These are phyloP conservation scores for Curvularia spicifera DNA, from an alignment of 2,329 filamentous ascomycete species.

Conservation along the genomic window DNA sequence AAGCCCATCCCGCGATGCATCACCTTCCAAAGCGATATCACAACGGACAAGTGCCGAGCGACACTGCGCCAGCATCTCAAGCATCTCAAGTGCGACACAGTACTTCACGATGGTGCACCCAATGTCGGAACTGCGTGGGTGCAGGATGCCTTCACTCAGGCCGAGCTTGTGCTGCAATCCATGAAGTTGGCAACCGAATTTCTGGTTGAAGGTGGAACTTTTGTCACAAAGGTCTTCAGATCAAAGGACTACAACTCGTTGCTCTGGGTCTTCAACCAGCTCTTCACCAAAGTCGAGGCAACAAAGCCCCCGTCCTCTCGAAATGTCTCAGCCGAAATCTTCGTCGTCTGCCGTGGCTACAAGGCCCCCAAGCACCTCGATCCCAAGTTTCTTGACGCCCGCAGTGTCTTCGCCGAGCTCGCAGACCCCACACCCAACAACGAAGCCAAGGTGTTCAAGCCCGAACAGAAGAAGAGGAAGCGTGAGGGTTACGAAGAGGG, in stretches of 20 bases:
- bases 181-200: constrained; percentile 96
- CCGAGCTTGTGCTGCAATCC: constrained; percentile 86
- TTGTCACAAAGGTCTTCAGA: constrained; percentile 96
- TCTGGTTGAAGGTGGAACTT: constrained; percentile 75
- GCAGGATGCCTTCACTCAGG: constrained; percentile 97
- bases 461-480: constrained; percentile 96
- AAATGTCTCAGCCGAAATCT: constrained; percentile 97
- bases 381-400: constrained; percentile 87
- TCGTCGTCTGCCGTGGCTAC: constrained; percentile 94
- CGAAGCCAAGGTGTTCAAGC: constrained; percentile 97
- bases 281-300: constrained; percentile 93
- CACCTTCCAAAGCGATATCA: constrained; percentile 97
- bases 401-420: constrained; percentile 91
- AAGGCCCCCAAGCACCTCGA: constrained; percentile 95
- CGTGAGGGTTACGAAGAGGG: constrained; percentile 97
- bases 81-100: constrained; percentile 93
- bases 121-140: constrained; percentile 98
- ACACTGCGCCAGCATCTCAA: constrained; percentile 90
- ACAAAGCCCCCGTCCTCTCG: constrained; percentile 95
- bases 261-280: constrained; percentile 96
- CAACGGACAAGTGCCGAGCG: constrained; percentile 91
- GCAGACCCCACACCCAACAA: constrained; percentile 86
- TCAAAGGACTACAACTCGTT: constrained; percentile 97
- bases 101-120: constrained; percentile 94
- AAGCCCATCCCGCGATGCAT: constrained; percentile 94